These are phyloP conservation scores for Trichosporon inkin DNA, from an alignment of 1,284 basidiomycete species.

Conservation along the genomic window DNA sequence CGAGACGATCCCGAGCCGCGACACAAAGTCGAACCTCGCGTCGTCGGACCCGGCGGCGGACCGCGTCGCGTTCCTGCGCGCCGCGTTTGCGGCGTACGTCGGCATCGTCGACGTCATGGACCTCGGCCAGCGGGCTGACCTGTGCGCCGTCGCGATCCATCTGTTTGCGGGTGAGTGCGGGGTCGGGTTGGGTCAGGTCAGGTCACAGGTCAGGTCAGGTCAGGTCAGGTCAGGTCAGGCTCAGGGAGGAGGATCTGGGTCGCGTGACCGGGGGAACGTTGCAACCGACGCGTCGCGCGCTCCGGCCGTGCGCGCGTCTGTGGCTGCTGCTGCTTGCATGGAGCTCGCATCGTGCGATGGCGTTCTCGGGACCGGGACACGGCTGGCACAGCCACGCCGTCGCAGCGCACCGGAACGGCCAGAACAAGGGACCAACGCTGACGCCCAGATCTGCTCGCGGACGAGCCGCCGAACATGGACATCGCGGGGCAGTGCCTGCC, in stretches of 20 bases:
- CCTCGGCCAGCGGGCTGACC: conserved; percentile 56
- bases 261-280: no score
- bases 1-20: conserved; percentile 61
- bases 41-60: conserved; percentile 56
- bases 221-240: no score
- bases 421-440: neutral
- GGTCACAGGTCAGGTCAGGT: neutral
- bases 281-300: no score
- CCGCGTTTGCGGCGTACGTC: conserved; percentile 64
- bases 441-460: conserved; percentile 67
- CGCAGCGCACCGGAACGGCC: neutral
- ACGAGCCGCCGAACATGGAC: conserved; percentile 73
- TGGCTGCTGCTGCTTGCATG: no score
- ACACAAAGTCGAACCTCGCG: conserved; percentile 54
- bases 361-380: no score
- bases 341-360: no score
- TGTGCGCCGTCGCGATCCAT: conserved; percentile 73
- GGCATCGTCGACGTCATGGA: conserved; percentile 63
- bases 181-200: neutral
- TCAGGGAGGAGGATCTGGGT: no score
- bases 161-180: conserved; percentile 67
- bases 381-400: no score
- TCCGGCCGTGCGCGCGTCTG: no score
- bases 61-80: conserved; percentile 62
- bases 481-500: conserved; percentile 73